Percentiles rank a stretch among this genome's conserved stretches.
phyloP scores from a whole-genome alignment of 1,139 yeast species.

The Suhomyces kunorum region DNA sequence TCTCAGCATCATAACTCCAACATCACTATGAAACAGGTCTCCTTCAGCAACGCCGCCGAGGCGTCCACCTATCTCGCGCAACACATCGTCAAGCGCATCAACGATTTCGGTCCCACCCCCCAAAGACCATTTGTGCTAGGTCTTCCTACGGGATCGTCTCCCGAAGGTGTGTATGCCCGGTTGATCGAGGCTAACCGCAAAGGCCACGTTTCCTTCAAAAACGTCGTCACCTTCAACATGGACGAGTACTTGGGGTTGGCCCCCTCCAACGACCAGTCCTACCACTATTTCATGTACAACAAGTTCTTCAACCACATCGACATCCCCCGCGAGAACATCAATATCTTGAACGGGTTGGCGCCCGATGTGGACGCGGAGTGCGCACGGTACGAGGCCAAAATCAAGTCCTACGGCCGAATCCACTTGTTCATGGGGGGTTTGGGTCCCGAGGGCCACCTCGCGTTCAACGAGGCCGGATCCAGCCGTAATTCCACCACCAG shows the following conservation, averaged over 20 bases:
- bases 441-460: constrained; percentile 68
- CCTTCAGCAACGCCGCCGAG: constrained; percentile 39
- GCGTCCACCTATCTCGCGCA: constrained; percentile 56
- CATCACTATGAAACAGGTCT: constrained; percentile 38
- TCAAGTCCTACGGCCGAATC: constrained; percentile 52
- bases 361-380: constrained; percentile 51
- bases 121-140: constrained; percentile 58
- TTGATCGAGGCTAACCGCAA: constrained; percentile 48
- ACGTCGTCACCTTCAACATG: constrained; percentile 66
- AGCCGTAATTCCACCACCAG: constrained; percentile 50
- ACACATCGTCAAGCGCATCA: constrained; percentile 48
- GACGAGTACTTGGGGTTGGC: constrained; percentile 58
- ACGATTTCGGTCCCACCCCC: constrained; percentile 48
- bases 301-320: constrained; percentile 62
- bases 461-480: constrained; percentile 64
- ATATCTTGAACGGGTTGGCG: constrained; percentile 58
- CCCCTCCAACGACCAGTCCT: constrained; percentile 54
- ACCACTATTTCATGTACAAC: constrained; percentile 61
- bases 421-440: constrained; percentile 62
- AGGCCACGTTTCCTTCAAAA: constrained; percentile 49
- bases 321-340: constrained; percentile 54
- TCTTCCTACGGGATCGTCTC: constrained; percentile 67
- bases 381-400: constrained; percentile 50
- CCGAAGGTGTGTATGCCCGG: constrained; percentile 56
- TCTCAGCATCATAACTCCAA: no score